Evolutionary conservation across 192 early-diverging fungal genomes (phyloP), one percentile per base, ranked within the genome.

Genomic region (Obelidium mucronatum): DNA sequence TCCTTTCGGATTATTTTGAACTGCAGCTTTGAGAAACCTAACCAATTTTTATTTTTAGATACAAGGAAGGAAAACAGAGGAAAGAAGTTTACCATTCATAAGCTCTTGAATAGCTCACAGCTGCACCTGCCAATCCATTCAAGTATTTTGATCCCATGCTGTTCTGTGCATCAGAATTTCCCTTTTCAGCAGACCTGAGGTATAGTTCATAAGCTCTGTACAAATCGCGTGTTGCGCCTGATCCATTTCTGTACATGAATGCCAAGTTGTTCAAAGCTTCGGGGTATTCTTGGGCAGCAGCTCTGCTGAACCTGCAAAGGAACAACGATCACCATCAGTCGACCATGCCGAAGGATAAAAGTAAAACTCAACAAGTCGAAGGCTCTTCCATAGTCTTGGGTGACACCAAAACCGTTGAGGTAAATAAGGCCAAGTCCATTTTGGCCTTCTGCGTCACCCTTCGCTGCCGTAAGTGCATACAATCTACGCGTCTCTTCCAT

Each of bases 161-260:
- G 36, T 71, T 71, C 30, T 58, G 54, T 22, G 78, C 82, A 31
- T 42, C 40, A 15, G 78, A 42, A n/a, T 83, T 34, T 11, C 67
- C 67, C 53, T 62, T 34, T 0, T 17, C 1, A n/a, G 81, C 81
- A 28, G 81, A 73, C 42, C 67, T 82, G 26, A 22, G 36, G 37
- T 84, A 82, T 78, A 78, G 83, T 2, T 80, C 71, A n/a, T 63
- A 59, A 0, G 81, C 81, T 5, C 22, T 6, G 4, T 24, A 59
- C 17, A 55, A 56, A 37, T 82, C 73, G 28, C 65, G 31, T 5
- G 4, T 31, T 19, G 59, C 65, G 31, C 81, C 81, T 3, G 31
- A 40, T n/a, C 81, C 81, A 67, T 73, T 62, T 4, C 51, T 22
- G 28, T 84, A 83, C 33, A 80, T 40, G 6, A 54, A 35, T 28